phyloP scores from a whole-genome alignment of 768 basidiomycete genomes.

The Lentinula sp. region DNA sequence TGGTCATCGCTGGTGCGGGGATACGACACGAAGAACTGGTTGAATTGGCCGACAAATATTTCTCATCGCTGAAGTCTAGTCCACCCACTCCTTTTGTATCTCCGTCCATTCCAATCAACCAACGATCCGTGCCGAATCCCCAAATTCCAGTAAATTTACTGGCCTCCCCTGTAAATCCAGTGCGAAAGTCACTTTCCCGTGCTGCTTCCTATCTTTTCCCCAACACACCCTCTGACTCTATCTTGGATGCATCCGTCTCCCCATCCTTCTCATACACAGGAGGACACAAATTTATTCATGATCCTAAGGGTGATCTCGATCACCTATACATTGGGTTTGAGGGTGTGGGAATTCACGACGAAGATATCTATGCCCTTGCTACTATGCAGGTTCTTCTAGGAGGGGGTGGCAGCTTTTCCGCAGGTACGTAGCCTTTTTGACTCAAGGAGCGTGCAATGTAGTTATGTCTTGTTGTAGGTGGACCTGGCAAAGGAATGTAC shows the following conservation, averaged over 20 bases:
- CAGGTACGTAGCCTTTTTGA: constrained; percentile 39
- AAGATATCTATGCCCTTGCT: constrained; percentile 89
- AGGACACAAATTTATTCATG: constrained; percentile 67
- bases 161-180: constrained; percentile 39
- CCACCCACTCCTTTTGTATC: constrained; percentile 17
- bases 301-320: constrained; percentile 66
- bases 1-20: constrained; percentile 93
- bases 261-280: constrained; percentile 68
- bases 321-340: constrained; percentile 94
- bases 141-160: constrained; percentile 53
- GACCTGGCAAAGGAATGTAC: constrained; percentile 99
- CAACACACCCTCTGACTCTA: constrained; percentile 22
- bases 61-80: constrained; percentile 57
- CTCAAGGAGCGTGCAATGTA: neutral
- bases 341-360: constrained; percentile 84
- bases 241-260: constrained; percentile 10
- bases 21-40: constrained; percentile 88
- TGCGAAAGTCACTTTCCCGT: constrained; percentile 65
- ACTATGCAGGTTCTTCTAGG: constrained; percentile 94
- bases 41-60: constrained; percentile 77
- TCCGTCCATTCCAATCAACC: constrained; percentile 16
- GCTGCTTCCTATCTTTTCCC: constrained; percentile 74
- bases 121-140: constrained; percentile 17
- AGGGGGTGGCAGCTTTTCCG: constrained; percentile 95
- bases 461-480: constrained; percentile 41